Base-by-base conservation (phyloP, 331 rosid species). In the Phaseolus coccineus region DNA sequence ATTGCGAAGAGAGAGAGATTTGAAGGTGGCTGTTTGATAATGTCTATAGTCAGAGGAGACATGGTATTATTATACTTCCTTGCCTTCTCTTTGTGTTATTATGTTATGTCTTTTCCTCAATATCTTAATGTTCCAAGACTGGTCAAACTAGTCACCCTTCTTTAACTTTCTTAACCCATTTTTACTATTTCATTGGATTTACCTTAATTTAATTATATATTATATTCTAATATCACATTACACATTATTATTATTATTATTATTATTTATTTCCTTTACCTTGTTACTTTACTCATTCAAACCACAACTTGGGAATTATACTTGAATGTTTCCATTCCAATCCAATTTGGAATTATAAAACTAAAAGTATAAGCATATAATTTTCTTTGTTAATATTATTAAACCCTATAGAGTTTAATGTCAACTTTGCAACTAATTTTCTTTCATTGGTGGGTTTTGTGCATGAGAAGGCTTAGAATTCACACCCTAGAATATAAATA, bases 141-240 rank as follows among this genome's bases (percentile, higher is more conserved):
- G 69, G 80, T 84, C 85, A 80, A 80, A 71, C 82, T 35, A 33
- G 56, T 84, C 70, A 64, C 69, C 48, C 47, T 59, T 48, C 64
- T 65, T 3, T 4, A 37, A 52, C n/a, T n/a, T n/a, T 61, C 6
- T 68, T 8, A 11, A 30, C 35, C 63, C 2, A 19, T 19, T 19
- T 19, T 19, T 19, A 19, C 22, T 19, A 19, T 19, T 19, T 19
- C 22, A 19, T 19, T 19, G 22, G 22, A 19, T 19, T 19, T 28
- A 28, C 31, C 31, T 2, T 28, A 28, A 28, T 28, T 28, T 28
- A 28, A 28, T 28, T 28, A 28, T 19, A 19, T 19, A 19, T 19
- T 19, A 19, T 19, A 19, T 19, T 19, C 22, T 19, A 19, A 19
- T 19, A 19, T 19, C 22, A 19, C 22, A 19, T 19, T 19, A 19